phyloP scores from a whole-genome alignment of 163 green algal genomes.

The Chlamydomonas reinhardtii region DNA sequence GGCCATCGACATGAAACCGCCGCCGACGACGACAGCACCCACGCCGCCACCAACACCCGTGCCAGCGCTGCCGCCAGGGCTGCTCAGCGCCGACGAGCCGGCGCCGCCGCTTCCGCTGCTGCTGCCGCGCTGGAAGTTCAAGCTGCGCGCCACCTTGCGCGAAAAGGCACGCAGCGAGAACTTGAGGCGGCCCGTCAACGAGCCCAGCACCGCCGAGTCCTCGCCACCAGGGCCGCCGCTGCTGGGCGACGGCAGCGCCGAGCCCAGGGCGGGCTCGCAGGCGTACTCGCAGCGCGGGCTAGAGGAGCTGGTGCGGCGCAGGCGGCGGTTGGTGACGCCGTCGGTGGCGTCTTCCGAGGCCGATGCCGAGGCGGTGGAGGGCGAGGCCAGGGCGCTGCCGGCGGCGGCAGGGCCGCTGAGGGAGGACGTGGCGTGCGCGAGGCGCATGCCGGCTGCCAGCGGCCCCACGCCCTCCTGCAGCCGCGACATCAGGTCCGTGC shows the following conservation, averaged over 20 bases:
- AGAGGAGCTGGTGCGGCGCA: background rate
- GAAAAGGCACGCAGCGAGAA: conserved; percentile 54
- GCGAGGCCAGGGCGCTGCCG: background rate
- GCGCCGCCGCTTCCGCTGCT: background rate
- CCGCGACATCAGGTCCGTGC: no score
- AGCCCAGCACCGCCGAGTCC: conserved; percentile 46
- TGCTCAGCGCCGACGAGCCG: background rate
- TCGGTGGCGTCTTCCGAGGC: background rate
- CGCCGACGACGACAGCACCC: no score
- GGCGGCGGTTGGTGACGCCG: background rate
- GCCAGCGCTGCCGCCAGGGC: background rate
- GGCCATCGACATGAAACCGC: background rate
- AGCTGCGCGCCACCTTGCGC: conserved; percentile 57
- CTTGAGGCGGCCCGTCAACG: conserved; percentile 54
- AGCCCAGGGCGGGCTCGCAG: background rate
- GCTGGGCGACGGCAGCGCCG: background rate
- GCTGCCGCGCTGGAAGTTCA: conserved; percentile 41
- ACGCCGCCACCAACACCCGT: no score
- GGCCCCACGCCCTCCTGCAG: no score
- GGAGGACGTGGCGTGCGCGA: background rate
- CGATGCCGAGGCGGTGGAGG: no score
- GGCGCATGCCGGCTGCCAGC: background rate
- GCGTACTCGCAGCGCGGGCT: background rate
- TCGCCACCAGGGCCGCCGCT: background rate
- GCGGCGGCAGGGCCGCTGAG: background rate